A percentile compares a stretch with the other conserved stretches of the same genome.
Conservation (phyloP, 768 basidiomycete genomes). For the Collybia sp. region DNA sequence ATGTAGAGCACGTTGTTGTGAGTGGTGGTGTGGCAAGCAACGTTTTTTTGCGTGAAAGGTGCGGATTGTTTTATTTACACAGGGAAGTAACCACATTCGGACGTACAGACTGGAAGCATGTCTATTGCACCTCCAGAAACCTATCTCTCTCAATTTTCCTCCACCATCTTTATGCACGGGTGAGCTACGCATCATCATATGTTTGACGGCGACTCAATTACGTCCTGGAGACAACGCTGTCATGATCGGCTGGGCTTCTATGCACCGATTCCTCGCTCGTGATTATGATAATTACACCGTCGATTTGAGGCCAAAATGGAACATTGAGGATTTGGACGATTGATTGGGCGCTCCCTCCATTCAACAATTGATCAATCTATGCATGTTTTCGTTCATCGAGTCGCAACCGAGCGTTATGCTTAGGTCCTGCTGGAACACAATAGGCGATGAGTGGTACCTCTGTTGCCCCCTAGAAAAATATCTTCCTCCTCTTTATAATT, state of each 20-base stretch:
- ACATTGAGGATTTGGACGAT: slow-evolving; percentile 49
- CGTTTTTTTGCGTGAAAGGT: slow-evolving; percentile 61
- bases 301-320: slow-evolving; percentile 70
- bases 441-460: no score
- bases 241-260: slow-evolving; percentile 94
- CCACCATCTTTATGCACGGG: slow-evolving; percentile 81
- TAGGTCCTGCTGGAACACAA: no score
- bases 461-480: no score
- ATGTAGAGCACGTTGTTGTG: slow-evolving; percentile 61
- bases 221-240: slow-evolving; percentile 78
- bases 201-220: not conserved
- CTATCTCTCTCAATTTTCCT: slow-evolving; percentile 62
- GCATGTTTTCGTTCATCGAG: no score
- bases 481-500: no score
- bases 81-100: not conserved
- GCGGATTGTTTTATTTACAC: slow-evolving; percentile 8
- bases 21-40: slow-evolving; percentile 97
- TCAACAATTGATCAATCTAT: no score
- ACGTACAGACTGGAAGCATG: slow-evolving; percentile 23
- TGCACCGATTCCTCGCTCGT: slow-evolving; percentile 66
- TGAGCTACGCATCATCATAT: slow-evolving; percentile 18
- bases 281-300: slow-evolving; percentile 62
- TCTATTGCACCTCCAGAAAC: slow-evolving; percentile 17
- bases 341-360: no score
- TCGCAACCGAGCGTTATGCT: no score